These are phyloP conservation scores for Candida boidinii DNA, from an alignment of 805 yeast genomes.

Conservation along the genomic window DNA sequence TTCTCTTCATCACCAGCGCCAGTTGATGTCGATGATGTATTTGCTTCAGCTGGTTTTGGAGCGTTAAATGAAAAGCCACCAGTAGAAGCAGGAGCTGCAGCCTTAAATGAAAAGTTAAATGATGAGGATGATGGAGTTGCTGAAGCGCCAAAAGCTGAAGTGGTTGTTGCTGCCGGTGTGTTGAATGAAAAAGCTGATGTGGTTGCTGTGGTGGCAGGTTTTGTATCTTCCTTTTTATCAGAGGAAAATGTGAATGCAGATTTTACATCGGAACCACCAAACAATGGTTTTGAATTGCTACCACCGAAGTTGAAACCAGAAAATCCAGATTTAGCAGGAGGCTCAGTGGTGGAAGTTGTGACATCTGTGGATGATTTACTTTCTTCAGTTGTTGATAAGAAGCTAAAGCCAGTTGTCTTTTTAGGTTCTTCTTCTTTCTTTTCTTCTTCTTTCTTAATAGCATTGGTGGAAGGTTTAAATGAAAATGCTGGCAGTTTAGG, in stretches of 20 bases:
- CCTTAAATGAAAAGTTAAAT: constrained; percentile 6
- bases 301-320: background rate
- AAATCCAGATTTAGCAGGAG: too few relatives aligned
- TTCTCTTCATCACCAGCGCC: constrained; percentile 5
- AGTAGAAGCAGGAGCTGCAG: constrained; percentile 2
- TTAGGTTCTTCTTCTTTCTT: background rate
- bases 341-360: too few relatives aligned
- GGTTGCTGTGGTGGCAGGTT: constrained; percentile 1
- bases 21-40: constrained; percentile 5
- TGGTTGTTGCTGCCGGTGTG: too few relatives aligned
- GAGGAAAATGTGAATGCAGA: too few relatives aligned
- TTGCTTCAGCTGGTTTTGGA: constrained; percentile 7
- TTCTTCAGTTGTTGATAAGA: too few relatives aligned
- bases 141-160: background rate
- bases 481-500: constrained; percentile 2
- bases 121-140: constrained; percentile 18
- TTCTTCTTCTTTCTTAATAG: background rate
- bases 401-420: too few relatives aligned
- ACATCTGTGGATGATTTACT: too few relatives aligned
- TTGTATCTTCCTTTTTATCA: background rate
- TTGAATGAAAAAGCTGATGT: background rate
- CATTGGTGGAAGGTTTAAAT: background rate
- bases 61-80: constrained; percentile 4
- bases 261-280: background rate
- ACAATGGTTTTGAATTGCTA: background rate